phyloP scores from a whole-genome alignment of 495 filamentous ascomycete genomes.

The Neurospora sp. region DNA sequence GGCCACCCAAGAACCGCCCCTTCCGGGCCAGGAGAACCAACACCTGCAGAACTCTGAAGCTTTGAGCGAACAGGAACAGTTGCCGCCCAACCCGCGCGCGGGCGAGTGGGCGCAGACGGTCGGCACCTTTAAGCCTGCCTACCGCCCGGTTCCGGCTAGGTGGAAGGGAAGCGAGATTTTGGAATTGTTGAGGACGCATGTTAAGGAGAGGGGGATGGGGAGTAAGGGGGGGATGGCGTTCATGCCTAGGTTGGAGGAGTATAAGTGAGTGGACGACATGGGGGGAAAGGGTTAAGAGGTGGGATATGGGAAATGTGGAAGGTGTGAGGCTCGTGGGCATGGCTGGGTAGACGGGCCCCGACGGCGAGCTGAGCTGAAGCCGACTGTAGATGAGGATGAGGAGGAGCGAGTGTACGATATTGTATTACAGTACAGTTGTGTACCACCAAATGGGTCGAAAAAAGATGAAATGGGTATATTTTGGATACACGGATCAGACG shows the following conservation, averaged over 20 bases:
- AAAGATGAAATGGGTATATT: not conserved
- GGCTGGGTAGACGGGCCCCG: too few species aligned
- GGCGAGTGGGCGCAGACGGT: slow-evolving; percentile 98
- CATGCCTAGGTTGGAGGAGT: slow-evolving; percentile 31
- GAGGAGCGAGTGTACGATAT: not conserved
- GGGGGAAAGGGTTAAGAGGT: not conserved
- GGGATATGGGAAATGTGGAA: too few species aligned
- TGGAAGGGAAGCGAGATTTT: slow-evolving; percentile 80
- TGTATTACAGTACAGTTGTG: not conserved
- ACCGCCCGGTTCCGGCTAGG: slow-evolving; percentile 74
- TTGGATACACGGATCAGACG: not conserved
- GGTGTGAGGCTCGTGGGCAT: too few species aligned
- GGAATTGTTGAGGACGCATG: slow-evolving; percentile 66
- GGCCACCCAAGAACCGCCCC: slow-evolving; percentile 79
- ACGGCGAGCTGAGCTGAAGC: not conserved
- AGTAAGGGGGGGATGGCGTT: slow-evolving; percentile 37
- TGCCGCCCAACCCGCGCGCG: slow-evolving; percentile 11
- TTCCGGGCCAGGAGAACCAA: slow-evolving; percentile 17
- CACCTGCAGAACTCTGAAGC: not conserved
- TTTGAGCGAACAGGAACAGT: not conserved
- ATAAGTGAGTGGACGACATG: not conserved
- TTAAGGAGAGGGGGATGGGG: slow-evolving; percentile 30
- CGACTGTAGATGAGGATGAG: not conserved
- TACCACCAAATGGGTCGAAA: not conserved
- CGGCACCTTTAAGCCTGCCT: slow-evolving; percentile 87